Percentiles rank a stretch among this genome's conserved stretches.
phyloP scores from a whole-genome alignment of 2,329 filamentous ascomycete genomes.

The Phialemoniopsis sp. region DNA sequence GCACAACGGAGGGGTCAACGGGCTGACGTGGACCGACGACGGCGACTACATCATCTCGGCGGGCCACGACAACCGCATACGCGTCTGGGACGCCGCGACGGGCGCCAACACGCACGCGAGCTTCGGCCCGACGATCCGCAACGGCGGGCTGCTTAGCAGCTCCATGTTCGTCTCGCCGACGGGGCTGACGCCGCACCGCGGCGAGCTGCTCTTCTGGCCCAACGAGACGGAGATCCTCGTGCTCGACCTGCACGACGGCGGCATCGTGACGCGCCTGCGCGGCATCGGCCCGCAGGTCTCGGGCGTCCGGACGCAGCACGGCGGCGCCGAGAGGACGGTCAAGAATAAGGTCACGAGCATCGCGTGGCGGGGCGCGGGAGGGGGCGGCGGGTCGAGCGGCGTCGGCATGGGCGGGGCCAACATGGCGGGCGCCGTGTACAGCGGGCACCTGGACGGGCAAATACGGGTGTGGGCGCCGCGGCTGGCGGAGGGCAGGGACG shows the following conservation, averaged over 20 bases:
- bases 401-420: constrained; percentile 56
- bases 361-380: constrained; percentile 64
- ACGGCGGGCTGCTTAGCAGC: constrained; percentile 59
- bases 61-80: constrained; percentile 78
- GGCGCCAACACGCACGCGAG: constrained; percentile 85
- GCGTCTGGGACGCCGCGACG: constrained; percentile 74
- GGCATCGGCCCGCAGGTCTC: constrained; percentile 53
- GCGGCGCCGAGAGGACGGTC: constrained; percentile 51
- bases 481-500: constrained; percentile 29
- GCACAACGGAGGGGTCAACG: constrained; percentile 80
- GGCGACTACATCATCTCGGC: constrained; percentile 73
- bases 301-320: constrained; percentile 27
- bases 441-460: constrained; percentile 77
- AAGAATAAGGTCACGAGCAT: constrained; percentile 69
- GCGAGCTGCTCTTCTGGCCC: constrained; percentile 73
- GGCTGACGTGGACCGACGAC: constrained; percentile 78
- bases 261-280: constrained; percentile 65
- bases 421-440: constrained; percentile 61
- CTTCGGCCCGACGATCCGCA: constrained; percentile 80
- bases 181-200: constrained; percentile 47
- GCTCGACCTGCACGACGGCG: constrained; percentile 76
- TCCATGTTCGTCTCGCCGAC: constrained; percentile 62
- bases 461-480: constrained; percentile 75
- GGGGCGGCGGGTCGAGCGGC: constrained; percentile 52
- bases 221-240: constrained; percentile 78